Evolutionary conservation across 176 grass and related monocot species (phyloP), one percentile per base, ranked within the genome.

Genomic region (Oropetium thomaeum): DNA sequence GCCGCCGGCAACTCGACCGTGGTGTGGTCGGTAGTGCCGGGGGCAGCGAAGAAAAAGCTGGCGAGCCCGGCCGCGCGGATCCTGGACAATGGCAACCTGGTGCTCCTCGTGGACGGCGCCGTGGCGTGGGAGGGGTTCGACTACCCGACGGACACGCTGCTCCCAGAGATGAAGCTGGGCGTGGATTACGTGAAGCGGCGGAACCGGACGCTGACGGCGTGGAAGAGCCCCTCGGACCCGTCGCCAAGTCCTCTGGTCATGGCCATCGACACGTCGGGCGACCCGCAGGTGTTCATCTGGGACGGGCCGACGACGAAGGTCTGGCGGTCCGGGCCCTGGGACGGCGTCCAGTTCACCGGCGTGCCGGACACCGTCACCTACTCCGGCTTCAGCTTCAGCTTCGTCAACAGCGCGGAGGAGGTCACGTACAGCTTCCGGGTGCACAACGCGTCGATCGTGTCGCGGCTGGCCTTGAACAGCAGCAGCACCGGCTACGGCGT

Each of bases 81-180:
- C 48, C 54, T 84, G 26, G 88, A 87, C 65, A 81, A 43, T 65
- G 80, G 76, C 47, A 90, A 90, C 32, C 77, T 84, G 16, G 84
- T 90, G 65, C 42, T 90, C 1, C 42, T 90, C 1, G 19, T 17
- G 14, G 70, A 44, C 23, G 76, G 13, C 3, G 41, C 2, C 8
- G 64, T 87, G 75, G 75, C 71, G 41, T 93, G 87, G 84, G 65
- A 93, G 65, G 85, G 81, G 63, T 93, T 93, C 87, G 84, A 93
- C 74, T 84, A 87, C 75, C 91, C 84, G 65, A 79, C 73, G 52
- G 84, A 90, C 78, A 93, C 91, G 69, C 65, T 93, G 58, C 87
- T 93, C 17, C 84, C 87, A 27, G 91, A 89, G 65, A 93, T 90
- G 87, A 87, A 73, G 84, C 19, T 93, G 1, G 87, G 91, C 10